A percentile compares a stretch with the other conserved stretches of the same genome.
These are phyloP conservation scores for Ceratobasidium papillatum DNA, from an alignment of 1,284 basidiomycete species.

Conservation along the genomic window DNA sequence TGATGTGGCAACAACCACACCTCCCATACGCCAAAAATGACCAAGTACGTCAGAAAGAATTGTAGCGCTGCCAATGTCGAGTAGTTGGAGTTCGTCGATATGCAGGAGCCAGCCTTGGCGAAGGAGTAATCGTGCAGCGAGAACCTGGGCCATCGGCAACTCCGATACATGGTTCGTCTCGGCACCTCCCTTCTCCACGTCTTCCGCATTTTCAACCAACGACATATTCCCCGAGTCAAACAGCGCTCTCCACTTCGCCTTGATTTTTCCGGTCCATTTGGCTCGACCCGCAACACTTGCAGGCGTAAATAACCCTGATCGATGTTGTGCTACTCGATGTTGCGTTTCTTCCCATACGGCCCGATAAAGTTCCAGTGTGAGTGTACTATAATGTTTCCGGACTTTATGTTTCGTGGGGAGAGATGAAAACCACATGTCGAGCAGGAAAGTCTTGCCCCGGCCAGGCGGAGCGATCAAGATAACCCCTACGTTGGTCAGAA, in stretches of 20 bases:
- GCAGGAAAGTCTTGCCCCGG: conserved; percentile 66
- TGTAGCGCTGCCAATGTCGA: conserved; percentile 73
- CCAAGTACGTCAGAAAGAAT: conserved; percentile 74
- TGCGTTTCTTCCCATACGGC: conserved; percentile 67
- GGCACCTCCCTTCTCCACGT: conserved; percentile 53
- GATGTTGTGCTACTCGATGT: conserved; percentile 54
- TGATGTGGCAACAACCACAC: conserved; percentile 65
- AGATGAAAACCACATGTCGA: conserved; percentile 71
- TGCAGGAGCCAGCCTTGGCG: conserved; percentile 65
- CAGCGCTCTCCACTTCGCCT: conserved; percentile 53
- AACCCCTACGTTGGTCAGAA: conserved; percentile 51
- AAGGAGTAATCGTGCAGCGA: conserved; percentile 61
- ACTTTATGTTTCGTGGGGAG: conserved; percentile 68
- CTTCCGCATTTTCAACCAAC: conserved; percentile 50
- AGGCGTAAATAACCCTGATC: conserved; percentile 40
- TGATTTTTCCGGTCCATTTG: conserved; percentile 55
- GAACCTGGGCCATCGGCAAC: conserved; percentile 55
- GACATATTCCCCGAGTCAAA: conserved; percentile 49
- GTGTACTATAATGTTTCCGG: conserved; percentile 72
- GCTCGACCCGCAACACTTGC: conserved; percentile 46
- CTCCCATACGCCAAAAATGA: conserved; percentile 80
- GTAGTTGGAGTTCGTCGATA: conserved; percentile 76
- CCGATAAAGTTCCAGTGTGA: conserved; percentile 73
- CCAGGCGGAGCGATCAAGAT: conserved; percentile 62
- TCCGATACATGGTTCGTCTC: conserved; percentile 44